Percentiles rank a stretch among this genome's conserved stretches.
Conservation (phyloP, 1,284 basidiomycete species). For the Microbotryomycetes sp. region DNA sequence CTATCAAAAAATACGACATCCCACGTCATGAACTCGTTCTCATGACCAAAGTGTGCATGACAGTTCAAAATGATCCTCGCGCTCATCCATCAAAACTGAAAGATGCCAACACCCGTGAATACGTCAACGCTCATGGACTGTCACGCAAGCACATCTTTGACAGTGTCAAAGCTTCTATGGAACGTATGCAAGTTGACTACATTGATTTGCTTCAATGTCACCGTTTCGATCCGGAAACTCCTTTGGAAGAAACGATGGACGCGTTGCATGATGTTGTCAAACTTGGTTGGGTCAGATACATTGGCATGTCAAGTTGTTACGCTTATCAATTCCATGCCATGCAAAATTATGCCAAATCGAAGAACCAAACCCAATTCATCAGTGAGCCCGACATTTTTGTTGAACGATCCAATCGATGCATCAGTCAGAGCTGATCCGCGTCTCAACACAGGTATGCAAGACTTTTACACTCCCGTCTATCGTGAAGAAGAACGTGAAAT, state of each 20-base stretch:
- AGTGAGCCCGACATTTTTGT: slow-evolving; percentile 44
- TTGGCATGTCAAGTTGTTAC: slow-evolving; percentile 52
- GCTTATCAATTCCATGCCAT: slow-evolving; percentile 49
- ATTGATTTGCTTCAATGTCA: slow-evolving; percentile 42
- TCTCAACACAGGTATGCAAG: slow-evolving; percentile 15
- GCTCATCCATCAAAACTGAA: slow-evolving; percentile 17
- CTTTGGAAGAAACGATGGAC: slow-evolving; percentile 56
- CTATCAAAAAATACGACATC: slow-evolving; percentile 62
- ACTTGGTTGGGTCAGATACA: slow-evolving; percentile 58
- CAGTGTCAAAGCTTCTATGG: slow-evolving; percentile 31
- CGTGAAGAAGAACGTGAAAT: slow-evolving; percentile 45
- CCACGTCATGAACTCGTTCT: slow-evolving; percentile 69
- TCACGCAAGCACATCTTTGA: slow-evolving; percentile 38
- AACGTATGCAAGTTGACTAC: slow-evolving; percentile 37
- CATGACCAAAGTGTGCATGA: slow-evolving; percentile 58
- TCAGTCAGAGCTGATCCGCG: slow-evolving; percentile 1
- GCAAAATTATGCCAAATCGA: slow-evolving; percentile 53
- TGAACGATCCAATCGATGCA: background rate
- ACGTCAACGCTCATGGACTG: slow-evolving; percentile 38
- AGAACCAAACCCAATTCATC: slow-evolving; percentile 41
- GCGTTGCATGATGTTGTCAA: slow-evolving; percentile 62
- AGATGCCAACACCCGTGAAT: slow-evolving; percentile 21
- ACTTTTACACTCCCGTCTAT: slow-evolving; percentile 41
- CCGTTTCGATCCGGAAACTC: slow-evolving; percentile 57
- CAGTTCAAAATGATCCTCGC: slow-evolving; percentile 13